Evolutionary conservation across 306 rosid species (phyloP).

Genomic region (Cucurbita ficifolia): DNA sequence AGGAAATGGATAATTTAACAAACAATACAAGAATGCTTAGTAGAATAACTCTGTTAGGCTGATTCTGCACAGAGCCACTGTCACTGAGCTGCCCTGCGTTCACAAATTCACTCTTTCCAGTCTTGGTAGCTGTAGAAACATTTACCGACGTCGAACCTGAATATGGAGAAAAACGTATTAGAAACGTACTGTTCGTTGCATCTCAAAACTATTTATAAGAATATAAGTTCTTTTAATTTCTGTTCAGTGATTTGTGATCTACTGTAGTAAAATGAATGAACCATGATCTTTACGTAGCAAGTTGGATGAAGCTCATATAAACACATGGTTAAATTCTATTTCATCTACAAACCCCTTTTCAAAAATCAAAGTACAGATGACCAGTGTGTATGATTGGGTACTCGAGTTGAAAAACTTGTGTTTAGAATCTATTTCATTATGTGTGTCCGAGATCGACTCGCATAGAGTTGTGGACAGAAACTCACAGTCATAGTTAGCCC

Average conservation of each 20-base stretch:
- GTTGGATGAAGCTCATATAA: background rate
- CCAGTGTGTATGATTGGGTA: background rate
- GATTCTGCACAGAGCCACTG: slow-evolving; percentile 20
- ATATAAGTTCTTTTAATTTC: background rate
- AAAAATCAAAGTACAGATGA: background rate
- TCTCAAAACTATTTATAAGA: background rate
- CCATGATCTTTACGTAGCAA: background rate
- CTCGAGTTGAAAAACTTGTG: background rate
- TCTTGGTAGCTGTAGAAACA: slow-evolving; percentile 53
- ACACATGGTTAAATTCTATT: background rate
- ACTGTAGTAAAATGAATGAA: background rate
- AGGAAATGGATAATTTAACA: slow-evolving; percentile 18
- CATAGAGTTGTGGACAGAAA: slow-evolving; percentile 23
- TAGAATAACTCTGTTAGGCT: slow-evolving; percentile 15
- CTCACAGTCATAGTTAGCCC: slow-evolving; percentile 97
- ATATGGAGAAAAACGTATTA: slow-evolving; percentile 1
- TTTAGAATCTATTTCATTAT: background rate
- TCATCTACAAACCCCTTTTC: background rate
- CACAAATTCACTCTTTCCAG: slow-evolving; percentile 60
- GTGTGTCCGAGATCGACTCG: background rate
- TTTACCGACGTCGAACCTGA: slow-evolving; percentile 73
- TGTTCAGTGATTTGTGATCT: background rate
- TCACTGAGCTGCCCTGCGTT: slow-evolving; percentile 56
- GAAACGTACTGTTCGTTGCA: background rate
- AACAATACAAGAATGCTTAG: slow-evolving; percentile 32